Base-by-base conservation (phyloP, 495 filamentous ascomycete genomes). In the Lasiosphaeriaceae sp. region DNA sequence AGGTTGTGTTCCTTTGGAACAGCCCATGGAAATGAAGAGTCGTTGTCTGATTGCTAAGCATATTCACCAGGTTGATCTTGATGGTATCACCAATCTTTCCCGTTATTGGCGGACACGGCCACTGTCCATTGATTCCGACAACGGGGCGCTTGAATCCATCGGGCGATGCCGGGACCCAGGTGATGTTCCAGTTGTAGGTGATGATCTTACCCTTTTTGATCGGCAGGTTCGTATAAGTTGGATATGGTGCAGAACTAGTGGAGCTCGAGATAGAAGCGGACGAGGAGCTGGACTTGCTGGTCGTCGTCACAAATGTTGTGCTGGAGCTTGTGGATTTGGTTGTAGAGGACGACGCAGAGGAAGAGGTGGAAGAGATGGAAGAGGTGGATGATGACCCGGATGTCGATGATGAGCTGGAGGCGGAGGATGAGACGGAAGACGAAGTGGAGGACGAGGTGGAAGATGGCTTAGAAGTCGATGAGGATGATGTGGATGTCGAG, bases 21-120 rank as follows among this genome's bases (percentile, higher is more conserved):
- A 89, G 67, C 3, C 87, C 87, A 61, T 90, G 87, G 64, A 81
- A 90, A 71, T 90, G 87, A n/a, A 89, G 69, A 31, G 74, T 77
- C 3, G 85, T 83, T 37, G 63, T 73, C 58, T 86, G 69, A 58
- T 89, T 80, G 17, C 77, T 83, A n/a, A 89, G 77, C 9, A 73
- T 74, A 65, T 90, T 90, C 59, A 81, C 66, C 51, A 87, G 71
- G 54, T 86, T 80, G 26, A 88, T 77, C 26, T 87, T 67, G 14
- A 90, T 58, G 6, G 66, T 74, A 56, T 89, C 87, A 31, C 85
- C 85, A 59, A 83, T 74, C 61, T 81, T 77, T 44, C 81, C 80
- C 39, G 84, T 76, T 44, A 89, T 80, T 12, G 74, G 60, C 6
- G 85, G 86, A 35, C 80, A 64, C 6, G 86, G 86, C 83, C 83